Percentiles rank a stretch among this genome's conserved stretches.
Evolutionary conservation across 495 filamentous ascomycete species (phyloP).

Genomic region (Aspergillus homomorphus): DNA sequence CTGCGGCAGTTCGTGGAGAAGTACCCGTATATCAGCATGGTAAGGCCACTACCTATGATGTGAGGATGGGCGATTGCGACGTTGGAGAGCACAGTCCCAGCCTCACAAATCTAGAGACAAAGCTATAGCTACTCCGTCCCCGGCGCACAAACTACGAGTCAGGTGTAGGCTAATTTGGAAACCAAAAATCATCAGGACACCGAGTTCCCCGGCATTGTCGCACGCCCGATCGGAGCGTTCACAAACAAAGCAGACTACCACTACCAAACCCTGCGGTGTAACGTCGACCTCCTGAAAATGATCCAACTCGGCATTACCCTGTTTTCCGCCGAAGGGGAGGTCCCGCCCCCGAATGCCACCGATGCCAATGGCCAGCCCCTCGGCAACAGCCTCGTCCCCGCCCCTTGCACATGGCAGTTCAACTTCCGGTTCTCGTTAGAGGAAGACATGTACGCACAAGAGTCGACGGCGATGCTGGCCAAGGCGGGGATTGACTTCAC

Average conservation of each 20-base stretch:
- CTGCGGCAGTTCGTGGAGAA: conserved; percentile 78
- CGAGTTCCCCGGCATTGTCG: conserved; percentile 94
- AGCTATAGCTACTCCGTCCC: too few species aligned
- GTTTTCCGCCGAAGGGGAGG: conserved; percentile 82
- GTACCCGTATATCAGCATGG: conserved; percentile 96
- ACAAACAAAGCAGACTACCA: conserved; percentile 94
- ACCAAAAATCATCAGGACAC: conserved; percentile 68
- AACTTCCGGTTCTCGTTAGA: conserved; percentile 96
- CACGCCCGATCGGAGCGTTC: conserved; percentile 90
- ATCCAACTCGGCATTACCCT: conserved; percentile 95
- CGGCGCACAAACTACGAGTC: too few species aligned
- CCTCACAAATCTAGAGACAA: too few species aligned
- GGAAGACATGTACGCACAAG: conserved; percentile 93
- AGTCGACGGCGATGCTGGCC: conserved; percentile 82
- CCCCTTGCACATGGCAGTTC: conserved; percentile 95
- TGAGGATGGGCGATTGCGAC: neutral
- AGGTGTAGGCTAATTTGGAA: too few species aligned
- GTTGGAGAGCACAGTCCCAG: too few species aligned
- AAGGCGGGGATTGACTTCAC: conserved; percentile 86
- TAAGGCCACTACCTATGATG: conserved; percentile 39
- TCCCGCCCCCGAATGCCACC: conserved; percentile 65
- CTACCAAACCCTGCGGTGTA: conserved; percentile 95
- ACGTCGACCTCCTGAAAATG: conserved; percentile 94
- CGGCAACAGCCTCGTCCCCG: conserved; percentile 55
- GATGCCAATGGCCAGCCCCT: conserved; percentile 52